phyloP scores from a whole-genome alignment of 306 rosid genomes.

The Castanopsis chinensis region DNA sequence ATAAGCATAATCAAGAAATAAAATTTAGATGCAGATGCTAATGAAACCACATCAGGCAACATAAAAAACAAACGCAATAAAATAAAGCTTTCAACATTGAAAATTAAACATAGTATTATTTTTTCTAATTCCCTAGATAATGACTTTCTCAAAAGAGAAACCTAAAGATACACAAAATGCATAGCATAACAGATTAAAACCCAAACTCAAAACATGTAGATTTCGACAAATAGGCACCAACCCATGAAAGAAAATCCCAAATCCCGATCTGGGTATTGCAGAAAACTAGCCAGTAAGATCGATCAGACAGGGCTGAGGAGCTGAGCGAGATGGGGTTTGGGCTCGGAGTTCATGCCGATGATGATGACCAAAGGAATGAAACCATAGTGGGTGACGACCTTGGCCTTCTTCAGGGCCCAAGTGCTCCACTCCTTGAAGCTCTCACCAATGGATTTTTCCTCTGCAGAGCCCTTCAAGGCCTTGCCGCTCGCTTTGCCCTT shows the following conservation, averaged over 20 bases:
- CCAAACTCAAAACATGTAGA: neutral
- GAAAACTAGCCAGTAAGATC: neutral
- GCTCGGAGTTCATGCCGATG: conserved; percentile 94
- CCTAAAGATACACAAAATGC: neutral
- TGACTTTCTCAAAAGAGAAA: conserved; percentile 6
- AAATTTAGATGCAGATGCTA: neutral
- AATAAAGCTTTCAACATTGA: neutral
- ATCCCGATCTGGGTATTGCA: neutral
- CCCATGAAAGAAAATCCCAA: neutral
- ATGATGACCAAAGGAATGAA: conserved; percentile 87
- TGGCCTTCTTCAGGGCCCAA: conserved; percentile 74
- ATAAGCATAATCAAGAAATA: neutral
- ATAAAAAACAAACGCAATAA: neutral
- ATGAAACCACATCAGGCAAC: neutral
- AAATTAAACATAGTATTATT: neutral
- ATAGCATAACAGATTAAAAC: neutral
- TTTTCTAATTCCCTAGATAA: neutral
- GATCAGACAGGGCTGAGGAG: conserved; percentile 93
- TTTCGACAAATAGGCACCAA: neutral
- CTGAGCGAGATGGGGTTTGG: conserved; percentile 83
- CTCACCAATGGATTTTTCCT: conserved; percentile 42
- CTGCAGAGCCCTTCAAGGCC: conserved; percentile 48
- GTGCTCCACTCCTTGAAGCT: conserved; percentile 76
- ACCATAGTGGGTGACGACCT: conserved; percentile 84
- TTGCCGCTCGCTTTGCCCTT: conserved; percentile 63